These are phyloP conservation scores for Cladosporium velox DNA, from an alignment of 2,329 filamentous ascomycete species.

Conservation along the genomic window DNA sequence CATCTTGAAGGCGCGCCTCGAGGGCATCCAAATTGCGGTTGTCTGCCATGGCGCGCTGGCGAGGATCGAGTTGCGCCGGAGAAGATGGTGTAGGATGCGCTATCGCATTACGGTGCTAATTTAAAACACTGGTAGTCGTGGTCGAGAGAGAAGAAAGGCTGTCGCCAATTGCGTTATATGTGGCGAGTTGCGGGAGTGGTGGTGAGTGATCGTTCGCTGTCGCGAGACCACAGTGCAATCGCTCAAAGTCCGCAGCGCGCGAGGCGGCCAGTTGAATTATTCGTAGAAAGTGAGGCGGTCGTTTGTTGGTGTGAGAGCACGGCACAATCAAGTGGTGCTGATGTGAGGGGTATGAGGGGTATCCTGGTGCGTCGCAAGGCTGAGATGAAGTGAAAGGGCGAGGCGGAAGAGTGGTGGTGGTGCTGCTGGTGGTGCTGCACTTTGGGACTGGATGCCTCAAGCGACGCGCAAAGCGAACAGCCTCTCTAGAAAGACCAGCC, in stretches of 20 bases:
- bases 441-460: neutral
- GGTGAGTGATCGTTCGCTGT: slow-evolving; percentile 3
- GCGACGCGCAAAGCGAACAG: slow-evolving; percentile 9
- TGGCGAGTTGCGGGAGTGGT: neutral
- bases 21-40: slow-evolving; percentile 47
- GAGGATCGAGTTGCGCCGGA: slow-evolving; percentile 12
- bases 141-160: neutral
- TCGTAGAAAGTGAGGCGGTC: slow-evolving; percentile 8
- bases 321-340: slow-evolving; percentile 22
- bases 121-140: neutral
- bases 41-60: slow-evolving; percentile 37
- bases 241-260: slow-evolving; percentile 2
- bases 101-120: slow-evolving; percentile 18
- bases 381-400: neutral
- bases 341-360: slow-evolving; percentile 10
- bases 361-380: slow-evolving; percentile 5
- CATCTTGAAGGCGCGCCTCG: slow-evolving; percentile 50
- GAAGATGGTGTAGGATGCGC: neutral
- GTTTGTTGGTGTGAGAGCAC: slow-evolving; percentile 14
- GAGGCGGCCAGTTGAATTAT: slow-evolving; percentile 11
- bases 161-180: neutral
- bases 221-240: neutral
- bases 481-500: neutral
- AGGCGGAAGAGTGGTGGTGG: neutral
- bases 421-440: slow-evolving; percentile 4